Evolutionary conservation across 345 rosid genomes (phyloP).

Genomic region (Euphorbia lathyris): DNA sequence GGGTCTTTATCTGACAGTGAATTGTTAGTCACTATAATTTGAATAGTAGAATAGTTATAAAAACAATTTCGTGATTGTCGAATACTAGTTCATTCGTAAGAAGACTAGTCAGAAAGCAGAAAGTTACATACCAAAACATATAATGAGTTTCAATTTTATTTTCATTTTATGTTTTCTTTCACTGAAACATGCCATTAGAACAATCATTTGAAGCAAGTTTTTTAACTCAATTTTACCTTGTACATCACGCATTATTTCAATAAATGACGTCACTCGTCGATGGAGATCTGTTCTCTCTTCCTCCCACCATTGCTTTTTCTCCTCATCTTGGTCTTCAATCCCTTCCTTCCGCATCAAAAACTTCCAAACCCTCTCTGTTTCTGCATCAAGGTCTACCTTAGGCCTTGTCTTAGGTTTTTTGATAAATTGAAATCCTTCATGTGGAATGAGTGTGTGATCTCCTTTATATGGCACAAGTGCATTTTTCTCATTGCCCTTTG

Average conservation of each 20-base stretch:
- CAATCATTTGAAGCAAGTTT: not conserved
- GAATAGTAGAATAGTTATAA: not conserved
- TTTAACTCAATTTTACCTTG: constrained; percentile 58
- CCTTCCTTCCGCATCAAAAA: constrained; percentile 75
- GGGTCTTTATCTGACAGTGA: not conserved
- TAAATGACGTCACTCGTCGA: constrained; percentile 82
- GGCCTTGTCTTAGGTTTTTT: constrained; percentile 72
- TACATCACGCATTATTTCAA: constrained; percentile 91
- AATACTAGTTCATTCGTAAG: not conserved
- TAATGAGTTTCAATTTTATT: not conserved
- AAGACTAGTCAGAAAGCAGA: not conserved
- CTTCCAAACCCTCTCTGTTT: constrained; percentile 84
- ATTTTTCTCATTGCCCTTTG: constrained; percentile 37
- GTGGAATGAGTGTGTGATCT: constrained; percentile 59
- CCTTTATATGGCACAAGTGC: constrained; percentile 62
- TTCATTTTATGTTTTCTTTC: not conserved
- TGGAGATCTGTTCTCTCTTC: constrained; percentile 72
- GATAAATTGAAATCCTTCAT: constrained; percentile 35
- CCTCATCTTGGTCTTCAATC: constrained; percentile 48
- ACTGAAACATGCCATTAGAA: not conserved
- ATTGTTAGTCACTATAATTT: not conserved
- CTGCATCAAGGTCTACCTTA: constrained; percentile 84
- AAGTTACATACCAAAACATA: not conserved
- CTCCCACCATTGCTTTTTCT: constrained; percentile 77
- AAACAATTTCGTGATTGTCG: not conserved